phyloP scores from a whole-genome alignment of 257 asterid genomes.

The Haberlea rhodopensis region DNA sequence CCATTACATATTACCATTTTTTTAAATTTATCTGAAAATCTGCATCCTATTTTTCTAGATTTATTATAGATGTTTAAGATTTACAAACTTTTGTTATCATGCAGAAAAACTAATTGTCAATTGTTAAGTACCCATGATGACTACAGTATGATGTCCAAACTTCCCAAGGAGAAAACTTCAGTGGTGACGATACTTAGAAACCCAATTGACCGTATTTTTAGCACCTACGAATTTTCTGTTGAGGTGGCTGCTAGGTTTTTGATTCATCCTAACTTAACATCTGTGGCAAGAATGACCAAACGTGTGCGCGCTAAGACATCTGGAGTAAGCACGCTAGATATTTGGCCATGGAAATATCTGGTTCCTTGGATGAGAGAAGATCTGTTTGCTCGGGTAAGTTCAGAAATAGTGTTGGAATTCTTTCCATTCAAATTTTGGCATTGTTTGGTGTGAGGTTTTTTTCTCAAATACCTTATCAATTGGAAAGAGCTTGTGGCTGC shows the following conservation, averaged over 20 bases:
- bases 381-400: conserved; percentile 86
- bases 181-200: conserved; percentile 89
- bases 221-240: conserved; percentile 91
- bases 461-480: conserved; percentile 13
- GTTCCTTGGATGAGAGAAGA: conserved; percentile 99
- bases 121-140: conserved; percentile 91
- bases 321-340: conserved; percentile 82
- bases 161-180: conserved; percentile 75
- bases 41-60: conserved; percentile 1
- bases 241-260: conserved; percentile 97
- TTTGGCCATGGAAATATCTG: conserved; percentile 99
- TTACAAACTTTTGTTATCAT: conserved; percentile 22
- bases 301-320: conserved; percentile 52
- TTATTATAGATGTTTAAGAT: conserved; percentile 24
- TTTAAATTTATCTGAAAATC: conserved; percentile 3
- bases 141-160: conserved; percentile 81
- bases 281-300: conserved; percentile 55
- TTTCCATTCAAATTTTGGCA: conserved; percentile 8
- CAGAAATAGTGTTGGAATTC: conserved; percentile 17
- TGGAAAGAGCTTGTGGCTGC: conserved; percentile 4
- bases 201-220: conserved; percentile 92
- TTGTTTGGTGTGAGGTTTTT: conserved; percentile 2
- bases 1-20: conserved; percentile 1
- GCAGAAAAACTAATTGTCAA: conserved; percentile 82
- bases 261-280: conserved; percentile 88